phyloP scores from a whole-genome alignment of 768 basidiomycete species.

The Auriscalpium orientale region DNA sequence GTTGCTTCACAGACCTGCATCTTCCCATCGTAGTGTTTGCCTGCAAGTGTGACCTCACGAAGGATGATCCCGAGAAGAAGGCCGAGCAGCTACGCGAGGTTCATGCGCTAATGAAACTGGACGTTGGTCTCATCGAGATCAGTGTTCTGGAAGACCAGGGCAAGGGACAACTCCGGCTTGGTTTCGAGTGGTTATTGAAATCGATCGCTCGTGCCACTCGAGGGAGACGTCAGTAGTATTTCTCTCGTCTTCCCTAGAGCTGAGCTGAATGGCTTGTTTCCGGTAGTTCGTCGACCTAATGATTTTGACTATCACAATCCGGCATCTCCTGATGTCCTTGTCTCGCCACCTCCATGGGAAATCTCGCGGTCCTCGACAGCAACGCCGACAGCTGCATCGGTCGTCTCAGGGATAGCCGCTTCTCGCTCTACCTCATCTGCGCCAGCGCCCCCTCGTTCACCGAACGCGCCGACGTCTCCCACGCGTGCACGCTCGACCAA shows the following conservation, averaged over 20 bases:
- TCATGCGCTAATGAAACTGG: constrained; percentile 48
- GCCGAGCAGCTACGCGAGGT: constrained; percentile 51
- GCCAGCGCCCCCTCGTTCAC: constrained; percentile 28
- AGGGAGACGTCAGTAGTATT: constrained; percentile 7
- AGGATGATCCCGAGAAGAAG: constrained; percentile 24
- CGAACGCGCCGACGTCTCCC: constrained; percentile 37
- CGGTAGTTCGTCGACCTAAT: constrained; percentile 2
- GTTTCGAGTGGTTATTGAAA: constrained; percentile 69
- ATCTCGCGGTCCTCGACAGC: constrained; percentile 36
- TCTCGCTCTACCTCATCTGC: constrained; percentile 18
- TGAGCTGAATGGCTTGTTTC: background rate
- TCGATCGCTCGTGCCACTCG: constrained; percentile 33
- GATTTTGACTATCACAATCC: constrained; percentile 55
- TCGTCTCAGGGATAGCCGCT: constrained; percentile 22
- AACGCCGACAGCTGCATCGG: constrained; percentile 37
- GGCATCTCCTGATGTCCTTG: constrained; percentile 57
- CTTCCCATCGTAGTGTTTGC: constrained; percentile 71
- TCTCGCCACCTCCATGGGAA: constrained; percentile 49
- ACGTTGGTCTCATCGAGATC: constrained; percentile 76
- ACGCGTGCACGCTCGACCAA: constrained; percentile 49
- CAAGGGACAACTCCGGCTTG: constrained; percentile 63
- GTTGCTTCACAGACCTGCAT: constrained; percentile 46
- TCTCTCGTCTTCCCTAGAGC: background rate
- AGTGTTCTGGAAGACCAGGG: constrained; percentile 47
- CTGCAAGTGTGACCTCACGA: constrained; percentile 70